These are phyloP conservation scores for Tylopilus subfusipes DNA, from an alignment of 768 basidiomycete species.

Conservation along the genomic window DNA sequence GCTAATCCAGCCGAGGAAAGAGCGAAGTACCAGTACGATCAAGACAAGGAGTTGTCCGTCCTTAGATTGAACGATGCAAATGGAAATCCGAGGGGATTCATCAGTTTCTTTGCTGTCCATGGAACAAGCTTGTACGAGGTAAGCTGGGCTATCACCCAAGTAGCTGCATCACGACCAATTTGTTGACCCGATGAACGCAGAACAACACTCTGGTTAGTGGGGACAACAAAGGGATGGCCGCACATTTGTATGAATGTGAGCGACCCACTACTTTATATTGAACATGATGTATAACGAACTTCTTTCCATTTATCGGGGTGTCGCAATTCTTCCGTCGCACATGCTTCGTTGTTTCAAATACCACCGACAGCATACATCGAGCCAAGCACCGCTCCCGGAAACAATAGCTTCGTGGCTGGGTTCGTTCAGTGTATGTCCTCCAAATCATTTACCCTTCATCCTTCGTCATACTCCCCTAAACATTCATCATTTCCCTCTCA, in stretches of 20 bases:
- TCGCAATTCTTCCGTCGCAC: too few species aligned
- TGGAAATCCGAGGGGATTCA: constrained; percentile 60
- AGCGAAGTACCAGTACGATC: constrained; percentile 61
- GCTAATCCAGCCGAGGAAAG: constrained; percentile 73
- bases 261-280: background rate
- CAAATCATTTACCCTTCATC: background rate
- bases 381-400: constrained; percentile 64
- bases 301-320: background rate
- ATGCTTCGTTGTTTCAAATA: background rate
- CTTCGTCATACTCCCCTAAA: background rate
- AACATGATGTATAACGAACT: background rate
- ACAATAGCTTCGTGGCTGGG: constrained; percentile 67
- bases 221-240: constrained; percentile 87
- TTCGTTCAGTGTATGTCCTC: constrained; percentile 59
- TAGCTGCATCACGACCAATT: background rate
- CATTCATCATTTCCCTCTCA: background rate
- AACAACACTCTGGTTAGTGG: constrained; percentile 80
- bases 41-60: constrained; percentile 71
- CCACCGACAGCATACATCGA: constrained; percentile 51
- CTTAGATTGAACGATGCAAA: constrained; percentile 58
- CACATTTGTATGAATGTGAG: constrained; percentile 71
- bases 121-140: constrained; percentile 80
- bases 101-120: constrained; percentile 77
- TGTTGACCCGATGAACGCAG: constrained; percentile 22
- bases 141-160: background rate